These are phyloP conservation scores for Pittosporum tobira DNA, from an alignment of 129 eudicot species.

Conservation along the genomic window DNA sequence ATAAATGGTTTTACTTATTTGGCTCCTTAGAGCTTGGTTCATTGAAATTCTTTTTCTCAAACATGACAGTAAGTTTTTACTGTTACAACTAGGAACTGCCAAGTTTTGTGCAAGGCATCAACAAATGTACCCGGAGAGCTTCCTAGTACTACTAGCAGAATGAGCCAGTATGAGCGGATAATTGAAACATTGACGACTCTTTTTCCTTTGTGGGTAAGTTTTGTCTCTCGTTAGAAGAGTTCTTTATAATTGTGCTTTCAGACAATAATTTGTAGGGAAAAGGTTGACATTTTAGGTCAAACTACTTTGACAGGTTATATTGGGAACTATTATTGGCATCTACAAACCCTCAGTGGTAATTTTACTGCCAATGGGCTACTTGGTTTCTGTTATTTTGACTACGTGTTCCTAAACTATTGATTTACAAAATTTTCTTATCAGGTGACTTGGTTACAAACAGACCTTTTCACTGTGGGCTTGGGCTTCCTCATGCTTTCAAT, in stretches of 20 bases:
- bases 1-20: not conserved
- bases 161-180: slow-evolving; percentile 74
- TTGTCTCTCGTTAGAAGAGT: not conserved
- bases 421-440: slow-evolving; percentile 18
- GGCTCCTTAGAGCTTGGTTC: not conserved
- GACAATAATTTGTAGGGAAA: not conserved
- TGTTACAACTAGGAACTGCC: slow-evolving; percentile 36
- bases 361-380: not conserved
- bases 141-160: slow-evolving; percentile 45
- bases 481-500: slow-evolving; percentile 99
- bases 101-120: slow-evolving; percentile 60
- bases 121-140: slow-evolving; percentile 78
- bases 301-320: slow-evolving; percentile 61
- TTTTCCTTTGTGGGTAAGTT: slow-evolving; percentile 94
- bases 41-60: no score
- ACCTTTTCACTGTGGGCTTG: slow-evolving; percentile 82
- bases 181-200: slow-evolving; percentile 93
- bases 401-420: not conserved
- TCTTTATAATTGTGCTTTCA: not conserved
- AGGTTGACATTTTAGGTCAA: slow-evolving; percentile 7
- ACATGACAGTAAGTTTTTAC: slow-evolving; percentile 7
- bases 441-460: slow-evolving; percentile 99
- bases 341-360: slow-evolving; percentile 86
- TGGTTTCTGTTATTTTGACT: not conserved
- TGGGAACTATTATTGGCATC: slow-evolving; percentile 86